Evolutionary conservation across 208 protist genomes (phyloP).

Genomic region (Hexamita inflata): DNA sequence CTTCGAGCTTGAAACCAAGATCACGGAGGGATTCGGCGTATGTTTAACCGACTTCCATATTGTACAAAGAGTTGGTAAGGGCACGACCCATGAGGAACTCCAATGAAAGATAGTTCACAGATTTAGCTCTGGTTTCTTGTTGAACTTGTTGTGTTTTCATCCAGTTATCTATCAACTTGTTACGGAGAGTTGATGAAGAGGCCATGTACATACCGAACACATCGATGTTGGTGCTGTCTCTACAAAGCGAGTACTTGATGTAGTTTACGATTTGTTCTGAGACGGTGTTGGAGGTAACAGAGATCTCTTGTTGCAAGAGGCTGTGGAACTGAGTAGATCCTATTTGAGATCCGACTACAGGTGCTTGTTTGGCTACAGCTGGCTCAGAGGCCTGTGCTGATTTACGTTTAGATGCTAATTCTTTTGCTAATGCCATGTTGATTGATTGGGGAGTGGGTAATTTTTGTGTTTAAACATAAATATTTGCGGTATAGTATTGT

Average conservation of each 20-base stretch:
- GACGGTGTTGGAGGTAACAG: not conserved
- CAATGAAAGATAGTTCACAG: constrained; percentile 37
- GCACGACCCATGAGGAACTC: constrained; percentile 40
- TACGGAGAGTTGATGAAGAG: constrained; percentile 28
- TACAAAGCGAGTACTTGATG: constrained; percentile 29
- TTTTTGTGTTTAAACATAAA: too few relatives aligned
- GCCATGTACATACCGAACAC: constrained; percentile 29
- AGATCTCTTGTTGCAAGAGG: not conserved
- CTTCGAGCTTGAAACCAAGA: constrained; percentile 43
- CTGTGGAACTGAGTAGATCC: constrained; percentile 15
- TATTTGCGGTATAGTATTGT: too few relatives aligned
- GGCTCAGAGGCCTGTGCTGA: too few relatives aligned
- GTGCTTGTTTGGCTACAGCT: too few relatives aligned
- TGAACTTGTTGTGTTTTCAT: constrained; percentile 24
- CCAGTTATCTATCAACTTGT: constrained; percentile 31
- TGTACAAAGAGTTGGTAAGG: constrained; percentile 31
- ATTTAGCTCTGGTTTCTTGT: not conserved
- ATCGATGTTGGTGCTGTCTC: constrained; percentile 17
- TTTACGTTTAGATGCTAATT: too few relatives aligned
- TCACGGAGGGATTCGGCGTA: constrained; percentile 37
- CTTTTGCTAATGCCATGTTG: too few relatives aligned
- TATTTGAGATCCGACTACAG: constrained; percentile 8
- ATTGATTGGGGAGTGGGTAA: too few relatives aligned
- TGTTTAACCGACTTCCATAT: not conserved
- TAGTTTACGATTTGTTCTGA: constrained; percentile 8